Evolutionary conservation across 768 basidiomycete species (phyloP).

Genomic region (Lactarius akahatsu): DNA sequence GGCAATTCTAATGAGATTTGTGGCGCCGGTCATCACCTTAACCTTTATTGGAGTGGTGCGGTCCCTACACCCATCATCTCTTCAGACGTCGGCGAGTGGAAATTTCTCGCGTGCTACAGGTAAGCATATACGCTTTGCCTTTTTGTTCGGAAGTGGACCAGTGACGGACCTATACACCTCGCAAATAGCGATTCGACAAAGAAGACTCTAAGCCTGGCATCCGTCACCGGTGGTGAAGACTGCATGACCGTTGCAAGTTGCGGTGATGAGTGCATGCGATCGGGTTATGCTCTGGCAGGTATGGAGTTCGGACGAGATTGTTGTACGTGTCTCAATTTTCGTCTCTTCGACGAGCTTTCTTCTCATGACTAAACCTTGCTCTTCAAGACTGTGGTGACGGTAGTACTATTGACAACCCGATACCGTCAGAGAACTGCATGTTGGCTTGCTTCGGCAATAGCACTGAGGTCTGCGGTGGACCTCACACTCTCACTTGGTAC

Average conservation of each 20-base stretch:
- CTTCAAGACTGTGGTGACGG: too few relatives aligned
- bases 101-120: constrained; percentile 52
- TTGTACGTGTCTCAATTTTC: too few relatives aligned
- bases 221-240: constrained; percentile 38
- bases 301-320: not conserved
- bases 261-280: constrained; percentile 56
- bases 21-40: constrained; percentile 57
- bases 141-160: constrained; percentile 10
- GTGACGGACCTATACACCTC: constrained; percentile 4
- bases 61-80: too few relatives aligned
- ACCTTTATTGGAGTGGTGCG: constrained; percentile 38
- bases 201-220: constrained; percentile 36
- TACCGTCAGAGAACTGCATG: too few relatives aligned
- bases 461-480: too few relatives aligned
- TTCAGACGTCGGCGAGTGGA: too few relatives aligned
- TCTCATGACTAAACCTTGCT: too few relatives aligned
- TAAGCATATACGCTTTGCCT: constrained; percentile 30
- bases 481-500: too few relatives aligned
- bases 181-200: constrained; percentile 36
- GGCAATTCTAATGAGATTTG: constrained; percentile 59
- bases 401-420: too few relatives aligned
- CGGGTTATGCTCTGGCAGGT: constrained; percentile 35
- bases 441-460: too few relatives aligned
- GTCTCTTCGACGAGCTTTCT: too few relatives aligned
- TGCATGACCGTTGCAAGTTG: constrained; percentile 51